These are phyloP conservation scores for Wickerhamomyces chambardii DNA, from an alignment of 805 yeast genomes.

Conservation along the genomic window DNA sequence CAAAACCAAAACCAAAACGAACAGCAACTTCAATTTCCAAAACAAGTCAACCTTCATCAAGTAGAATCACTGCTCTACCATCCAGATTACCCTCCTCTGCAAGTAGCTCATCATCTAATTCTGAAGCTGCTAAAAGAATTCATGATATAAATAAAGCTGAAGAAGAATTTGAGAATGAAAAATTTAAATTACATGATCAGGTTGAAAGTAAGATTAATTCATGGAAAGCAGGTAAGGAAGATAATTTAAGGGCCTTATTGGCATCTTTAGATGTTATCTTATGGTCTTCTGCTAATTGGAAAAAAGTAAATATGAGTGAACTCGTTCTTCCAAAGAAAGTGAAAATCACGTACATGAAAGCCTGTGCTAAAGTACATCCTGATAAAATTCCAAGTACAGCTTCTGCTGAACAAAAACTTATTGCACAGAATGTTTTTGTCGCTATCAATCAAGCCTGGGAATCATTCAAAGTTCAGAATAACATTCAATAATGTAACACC, in stretches of 20 bases:
- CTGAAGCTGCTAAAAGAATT: slow-evolving; percentile 43
- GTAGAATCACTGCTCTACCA: too few species aligned
- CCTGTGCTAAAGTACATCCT: slow-evolving; percentile 82
- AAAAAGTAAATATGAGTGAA: slow-evolving; percentile 57
- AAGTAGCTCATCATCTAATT: too few species aligned
- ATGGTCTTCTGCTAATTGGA: slow-evolving; percentile 63
- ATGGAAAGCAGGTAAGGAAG: slow-evolving; percentile 76
- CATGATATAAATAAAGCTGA: slow-evolving; percentile 36
- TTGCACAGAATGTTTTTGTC: slow-evolving; percentile 84
- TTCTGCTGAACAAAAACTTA: slow-evolving; percentile 62
- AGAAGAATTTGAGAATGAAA: slow-evolving; percentile 45
- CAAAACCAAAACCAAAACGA: slow-evolving; percentile 20
- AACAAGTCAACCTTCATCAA: slow-evolving; percentile 6
- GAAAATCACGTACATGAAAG: slow-evolving; percentile 78
- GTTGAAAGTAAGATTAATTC: slow-evolving; percentile 42
- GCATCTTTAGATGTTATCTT: slow-evolving; percentile 60
- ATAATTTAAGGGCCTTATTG: slow-evolving; percentile 70
- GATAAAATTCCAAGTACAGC: slow-evolving; percentile 66
- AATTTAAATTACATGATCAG: slow-evolving; percentile 50
- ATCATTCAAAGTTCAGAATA: slow-evolving; percentile 53
- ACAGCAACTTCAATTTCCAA: slow-evolving; percentile 7
- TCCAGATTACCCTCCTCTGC: too few species aligned
- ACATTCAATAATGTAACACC: slow-evolving; percentile 21
- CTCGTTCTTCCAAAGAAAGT: slow-evolving; percentile 86
- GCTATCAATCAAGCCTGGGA: slow-evolving; percentile 89